These are phyloP conservation scores for Ambispora gerdemannii DNA, from an alignment of 192 early-diverging fungal genomes.

Conservation along the genomic window DNA sequence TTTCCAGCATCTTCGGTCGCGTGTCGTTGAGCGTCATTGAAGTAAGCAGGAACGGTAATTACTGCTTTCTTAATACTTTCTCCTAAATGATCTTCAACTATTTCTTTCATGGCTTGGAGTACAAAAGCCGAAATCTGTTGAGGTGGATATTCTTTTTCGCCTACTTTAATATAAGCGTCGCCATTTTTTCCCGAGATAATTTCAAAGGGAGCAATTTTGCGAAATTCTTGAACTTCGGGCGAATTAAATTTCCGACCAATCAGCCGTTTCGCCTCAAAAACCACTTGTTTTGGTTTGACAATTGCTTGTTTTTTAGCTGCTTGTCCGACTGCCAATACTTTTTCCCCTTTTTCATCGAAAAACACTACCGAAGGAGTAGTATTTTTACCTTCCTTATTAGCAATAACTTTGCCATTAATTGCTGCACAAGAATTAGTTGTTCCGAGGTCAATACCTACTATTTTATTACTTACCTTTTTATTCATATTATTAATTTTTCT, in stretches of 20 bases:
- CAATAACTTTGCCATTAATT: slow-evolving; percentile 69
- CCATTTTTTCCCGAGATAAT: slow-evolving; percentile 67
- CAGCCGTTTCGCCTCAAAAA: slow-evolving; percentile 89
- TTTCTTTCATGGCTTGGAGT: slow-evolving; percentile 84
- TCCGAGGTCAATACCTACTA: slow-evolving; percentile 94
- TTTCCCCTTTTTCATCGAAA: slow-evolving; percentile 68
- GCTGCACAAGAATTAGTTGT: slow-evolving; percentile 95
- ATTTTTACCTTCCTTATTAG: slow-evolving; percentile 89
- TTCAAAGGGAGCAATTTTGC: slow-evolving; percentile 83
- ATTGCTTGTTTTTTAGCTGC: slow-evolving; percentile 89
- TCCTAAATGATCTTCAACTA: slow-evolving; percentile 77
- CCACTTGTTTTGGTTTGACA: slow-evolving; percentile 88
- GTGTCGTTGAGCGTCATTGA: slow-evolving; percentile 86
- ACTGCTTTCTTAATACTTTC: slow-evolving; percentile 85
- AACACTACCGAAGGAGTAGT: slow-evolving; percentile 86
- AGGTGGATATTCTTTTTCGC: slow-evolving; percentile 78
- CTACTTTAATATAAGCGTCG: slow-evolving; percentile 77
- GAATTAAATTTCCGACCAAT: slow-evolving; percentile 87
- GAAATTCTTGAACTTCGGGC: slow-evolving; percentile 74
- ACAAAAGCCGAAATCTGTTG: slow-evolving; percentile 98
- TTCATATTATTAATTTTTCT: slow-evolving; percentile 17
- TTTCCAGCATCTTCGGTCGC: slow-evolving; percentile 89
- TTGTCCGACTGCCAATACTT: slow-evolving; percentile 80
- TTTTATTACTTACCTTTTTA: slow-evolving; percentile 30
- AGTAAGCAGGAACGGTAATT: slow-evolving; percentile 94